These are phyloP conservation scores for Lodderomyces elongisporus DNA, from an alignment of 1,139 yeast species.

Conservation along the genomic window DNA sequence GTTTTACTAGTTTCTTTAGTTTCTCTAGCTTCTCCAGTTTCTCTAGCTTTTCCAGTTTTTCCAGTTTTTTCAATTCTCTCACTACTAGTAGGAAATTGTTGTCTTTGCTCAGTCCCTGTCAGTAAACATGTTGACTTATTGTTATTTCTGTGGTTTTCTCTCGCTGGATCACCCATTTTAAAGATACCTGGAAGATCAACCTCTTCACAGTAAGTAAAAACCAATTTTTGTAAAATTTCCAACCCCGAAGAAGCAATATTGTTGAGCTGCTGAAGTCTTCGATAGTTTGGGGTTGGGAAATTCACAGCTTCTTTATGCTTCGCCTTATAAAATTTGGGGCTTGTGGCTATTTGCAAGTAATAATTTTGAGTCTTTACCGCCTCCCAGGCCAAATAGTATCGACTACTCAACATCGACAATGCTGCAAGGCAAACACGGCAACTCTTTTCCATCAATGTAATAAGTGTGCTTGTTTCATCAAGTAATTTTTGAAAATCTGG, in stretches of 20 bases:
- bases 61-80: not conserved
- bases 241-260: conserved; percentile 7
- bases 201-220: conserved; percentile 9
- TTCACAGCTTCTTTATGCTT: conserved; percentile 13
- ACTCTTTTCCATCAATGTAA: conserved; percentile 26
- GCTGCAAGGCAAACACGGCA: conserved; percentile 29
- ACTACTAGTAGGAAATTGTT: not conserved
- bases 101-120: conserved; percentile 2
- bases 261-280: conserved; percentile 22
- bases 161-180: conserved; percentile 4
- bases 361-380: conserved; percentile 36
- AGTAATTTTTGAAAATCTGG: conserved; percentile 14
- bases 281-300: conserved; percentile 12
- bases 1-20: not conserved
- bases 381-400: conserved; percentile 49
- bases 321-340: conserved; percentile 25
- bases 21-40: not conserved
- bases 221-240: conserved; percentile 5
- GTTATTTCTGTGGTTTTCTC: not conserved
- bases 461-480: conserved; percentile 20
- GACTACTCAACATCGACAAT: conserved; percentile 30
- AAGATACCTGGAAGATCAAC: conserved; percentile 9
- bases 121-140: no score
- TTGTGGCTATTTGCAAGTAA: conserved; percentile 23
- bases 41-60: not conserved